Evolutionary conservation across 2,329 filamentous ascomycete species (phyloP).

Genomic region (Fusarium protoensiforme): DNA sequence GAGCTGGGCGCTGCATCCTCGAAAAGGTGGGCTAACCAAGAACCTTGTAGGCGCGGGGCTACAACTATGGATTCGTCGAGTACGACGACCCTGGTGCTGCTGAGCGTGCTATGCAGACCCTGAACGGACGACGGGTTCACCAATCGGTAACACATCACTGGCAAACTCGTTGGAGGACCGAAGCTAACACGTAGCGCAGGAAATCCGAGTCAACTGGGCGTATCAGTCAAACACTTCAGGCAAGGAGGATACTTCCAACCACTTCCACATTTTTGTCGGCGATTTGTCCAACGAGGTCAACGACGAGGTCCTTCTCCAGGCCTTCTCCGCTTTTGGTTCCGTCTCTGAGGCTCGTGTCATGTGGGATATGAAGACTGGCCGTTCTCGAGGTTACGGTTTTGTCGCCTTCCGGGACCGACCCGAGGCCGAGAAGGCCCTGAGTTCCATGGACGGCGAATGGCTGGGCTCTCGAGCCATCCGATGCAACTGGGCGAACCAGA

Average conservation of each 20-base stretch:
- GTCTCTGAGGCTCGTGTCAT: constrained; percentile 98
- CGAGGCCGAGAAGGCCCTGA: constrained; percentile 95
- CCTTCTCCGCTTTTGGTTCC: constrained; percentile 94
- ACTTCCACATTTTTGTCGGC: constrained; percentile 99
- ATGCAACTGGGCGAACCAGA: constrained; percentile 99
- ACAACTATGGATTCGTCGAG: constrained; percentile 99
- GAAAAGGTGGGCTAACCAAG: constrained; percentile 38
- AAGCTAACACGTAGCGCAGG: constrained; percentile 63
- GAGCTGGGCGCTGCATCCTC: background rate
- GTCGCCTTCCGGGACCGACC: constrained; percentile 94
- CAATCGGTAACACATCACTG: constrained; percentile 74
- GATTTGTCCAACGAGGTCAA: constrained; percentile 99
- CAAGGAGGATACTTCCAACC: constrained; percentile 98
- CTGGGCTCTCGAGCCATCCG: constrained; percentile 97
- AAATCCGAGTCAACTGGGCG: constrained; percentile 99
- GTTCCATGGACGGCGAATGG: constrained; percentile 99
- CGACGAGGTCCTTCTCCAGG: constrained; percentile 91
- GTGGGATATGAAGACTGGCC: constrained; percentile 99
- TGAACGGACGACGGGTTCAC: constrained; percentile 95
- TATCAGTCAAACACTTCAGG: constrained; percentile 94
- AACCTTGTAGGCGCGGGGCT: constrained; percentile 83
- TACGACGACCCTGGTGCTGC: constrained; percentile 98
- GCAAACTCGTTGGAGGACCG: constrained; percentile 1
- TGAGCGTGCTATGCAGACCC: constrained; percentile 95
- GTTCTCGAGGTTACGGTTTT: constrained; percentile 97